Base-by-base conservation (phyloP, 78 protist species). In the Andalucia godoyi region DNA sequence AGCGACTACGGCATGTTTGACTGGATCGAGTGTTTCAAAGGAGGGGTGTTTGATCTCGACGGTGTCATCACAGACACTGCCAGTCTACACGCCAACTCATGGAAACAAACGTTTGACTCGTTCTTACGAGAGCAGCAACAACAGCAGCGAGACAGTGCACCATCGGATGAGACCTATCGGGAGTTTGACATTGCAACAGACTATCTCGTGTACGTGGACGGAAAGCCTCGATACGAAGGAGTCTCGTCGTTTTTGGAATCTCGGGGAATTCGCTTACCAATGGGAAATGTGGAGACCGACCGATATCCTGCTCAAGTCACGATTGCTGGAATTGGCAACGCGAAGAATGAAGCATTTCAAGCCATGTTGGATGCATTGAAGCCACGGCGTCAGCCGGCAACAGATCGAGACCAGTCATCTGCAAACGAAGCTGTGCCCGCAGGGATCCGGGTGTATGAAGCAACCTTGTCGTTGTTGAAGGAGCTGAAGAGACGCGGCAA, bases 21-120 rank as follows among this genome's bases (percentile, higher is more conserved):
- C n/a, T n/a, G n/a, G n/a, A n/a, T n/a, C n/a, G n/a, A n/a, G n/a
- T n/a, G n/a, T n/a, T 58, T 41, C 64, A 58, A 58, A 58, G 64
- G 47, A 21, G 53, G 25, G 47, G 34, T 58, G 30, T 58, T 58
- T 41, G 64, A 58, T 41, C 39, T 58, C 29, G 64, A 58, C 64
- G 64, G 64, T 41, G 25, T 33, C 45, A 58, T 58, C 45, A 58
- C 64, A n/a, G 34, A 58, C 25, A 58, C 64, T 7, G 45, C 64
- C 45, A 40, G 45, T 30, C 47, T 58, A 15, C 64, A 58, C 64
- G 25, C 64, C 41, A 58, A 18, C 9, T 33, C 64, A 17, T 58
- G 64, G 64, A 58, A 58, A 23, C 9, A 21, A 15, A 58, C 34
- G 64, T 58, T 58, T 41, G 64, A 58, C 64, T 33, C 45, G 10